Percentiles rank a stretch among this genome's conserved stretches.
These are phyloP conservation scores for Ceratocystis alfenasii DNA, from an alignment of 2,329 filamentous ascomycete genomes.

Conservation along the genomic window DNA sequence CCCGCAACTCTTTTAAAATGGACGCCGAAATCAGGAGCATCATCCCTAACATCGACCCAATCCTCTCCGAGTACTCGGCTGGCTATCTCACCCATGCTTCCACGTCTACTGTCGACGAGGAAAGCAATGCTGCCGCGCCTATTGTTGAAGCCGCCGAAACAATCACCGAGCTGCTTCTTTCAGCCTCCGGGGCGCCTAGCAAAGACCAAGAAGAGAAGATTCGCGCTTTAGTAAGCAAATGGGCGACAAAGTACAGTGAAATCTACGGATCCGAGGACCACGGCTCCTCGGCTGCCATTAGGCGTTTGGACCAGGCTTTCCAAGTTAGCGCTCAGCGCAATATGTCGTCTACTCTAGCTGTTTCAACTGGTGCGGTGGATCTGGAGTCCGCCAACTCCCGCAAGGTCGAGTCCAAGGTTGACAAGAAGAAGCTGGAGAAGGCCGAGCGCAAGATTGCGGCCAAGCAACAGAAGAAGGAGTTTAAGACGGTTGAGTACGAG, in stretches of 20 bases:
- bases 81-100: constrained; percentile 93
- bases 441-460: constrained; percentile 94
- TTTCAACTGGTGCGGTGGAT: constrained; percentile 74
- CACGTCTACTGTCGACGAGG: constrained; percentile 66
- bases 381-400: constrained; percentile 83
- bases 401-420: constrained; percentile 95
- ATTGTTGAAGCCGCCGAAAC: constrained; percentile 71
- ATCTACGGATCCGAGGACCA: constrained; percentile 60
- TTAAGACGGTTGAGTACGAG: constrained; percentile 98
- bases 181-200: constrained; percentile 76
- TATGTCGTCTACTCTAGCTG: constrained; percentile 87
- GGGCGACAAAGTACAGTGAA: constrained; percentile 69
- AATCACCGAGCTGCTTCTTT: constrained; percentile 80
- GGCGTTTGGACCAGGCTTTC: constrained; percentile 82
- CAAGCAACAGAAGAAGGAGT: constrained; percentile 96
- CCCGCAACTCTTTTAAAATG: constrained; percentile 40
- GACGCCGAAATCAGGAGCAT: constrained; percentile 76
- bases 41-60: constrained; percentile 75
- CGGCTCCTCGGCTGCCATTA: constrained; percentile 58
- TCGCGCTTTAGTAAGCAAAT: constrained; percentile 74
- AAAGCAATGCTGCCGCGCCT: constrained; percentile 57
- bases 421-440: constrained; percentile 98
- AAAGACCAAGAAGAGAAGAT: constrained; percentile 63
- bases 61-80: constrained; percentile 83
- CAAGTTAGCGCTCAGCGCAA: constrained; percentile 89